A percentile compares a stretch with the other conserved stretches of the same genome.
Evolutionary conservation across 140 eudicot species (phyloP).

Genomic region (Bidens hawaiensis): DNA sequence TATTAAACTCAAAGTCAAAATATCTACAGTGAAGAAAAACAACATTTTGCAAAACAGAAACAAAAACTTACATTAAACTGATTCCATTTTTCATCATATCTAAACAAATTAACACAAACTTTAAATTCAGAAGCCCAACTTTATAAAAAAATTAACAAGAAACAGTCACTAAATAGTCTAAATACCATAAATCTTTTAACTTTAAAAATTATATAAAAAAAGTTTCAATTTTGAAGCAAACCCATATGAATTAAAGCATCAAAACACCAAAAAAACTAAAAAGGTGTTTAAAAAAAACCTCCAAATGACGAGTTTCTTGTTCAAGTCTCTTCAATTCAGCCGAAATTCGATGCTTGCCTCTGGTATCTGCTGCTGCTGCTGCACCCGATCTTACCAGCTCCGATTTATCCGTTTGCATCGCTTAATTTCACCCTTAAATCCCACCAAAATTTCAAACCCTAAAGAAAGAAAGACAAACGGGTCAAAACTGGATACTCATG

Average conservation of each 20-base stretch:
- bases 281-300: constrained; percentile 39
- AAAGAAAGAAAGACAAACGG: constrained; percentile 21
- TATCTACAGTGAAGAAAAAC: not conserved
- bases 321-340: constrained; percentile 93
- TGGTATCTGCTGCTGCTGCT: constrained; percentile 47
- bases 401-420: constrained; percentile 51
- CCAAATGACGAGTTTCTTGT: constrained; percentile 78
- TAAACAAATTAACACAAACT: constrained; percentile 6
- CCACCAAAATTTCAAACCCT: constrained; percentile 25
- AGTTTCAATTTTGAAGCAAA: constrained; percentile 19
- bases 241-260: constrained; percentile 20
- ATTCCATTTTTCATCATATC: constrained; percentile 1
- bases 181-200: too few relatives aligned
- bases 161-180: too few relatives aligned
- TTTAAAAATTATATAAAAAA: not conserved
- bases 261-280: constrained; percentile 1
- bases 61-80: constrained; percentile 13
- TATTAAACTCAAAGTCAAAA: not conserved
- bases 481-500: constrained; percentile 13
- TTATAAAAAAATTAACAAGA: not conserved
- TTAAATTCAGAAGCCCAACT: not conserved
- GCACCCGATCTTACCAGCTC: constrained; percentile 47
- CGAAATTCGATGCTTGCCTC: constrained; percentile 81
- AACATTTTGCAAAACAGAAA: not conserved
- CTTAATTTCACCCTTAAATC: not conserved